Base-by-base conservation (phyloP, 1,284 basidiomycete species). In the Cryptococcus jaspeensis region DNA sequence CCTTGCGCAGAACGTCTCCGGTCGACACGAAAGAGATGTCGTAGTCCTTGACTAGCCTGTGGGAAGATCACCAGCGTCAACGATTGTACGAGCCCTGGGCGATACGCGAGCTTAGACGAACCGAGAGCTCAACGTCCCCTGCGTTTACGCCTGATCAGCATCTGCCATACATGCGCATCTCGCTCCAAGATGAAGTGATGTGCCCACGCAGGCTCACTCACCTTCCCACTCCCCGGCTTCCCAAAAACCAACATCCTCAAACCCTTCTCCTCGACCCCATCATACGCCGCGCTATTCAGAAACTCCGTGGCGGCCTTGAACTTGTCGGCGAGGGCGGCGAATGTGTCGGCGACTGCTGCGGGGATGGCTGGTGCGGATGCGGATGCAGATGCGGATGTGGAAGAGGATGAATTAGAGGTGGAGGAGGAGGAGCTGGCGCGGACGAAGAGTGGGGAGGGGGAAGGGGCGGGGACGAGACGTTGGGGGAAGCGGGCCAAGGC, bases 171-270 rank as follows among this genome's bases (percentile, higher is more conserved):
- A 36, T 18, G 28, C 28, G 28, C 28, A 32, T 32, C 5, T 32
- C n/a, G n/a, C n/a, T n/a, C n/a, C n/a, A n/a, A n/a, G n/a, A 28
- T 8, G 4, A 22, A 15, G 35, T 8, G 28, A 20, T 20, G n/a
- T 41, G 18, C 37, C 13, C 16, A 25, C 32, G 15, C n/a, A 41
- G 25, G 7, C 12, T 16, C 20, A 64, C 75, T 53, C 52, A 78
- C 72, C 70, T 75, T 75, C 18, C 73, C 73, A 49, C 67, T 66
- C 1, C 74, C 78, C 9, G 78, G 78, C 61, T 78, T 78, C 23
- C 77, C 78, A 61, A 79, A 78, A 46, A 78, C 64, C 56, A 78
- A 56, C 69, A 78, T 73, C 45, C 76, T 62, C 51, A 79, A 52
- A 6, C 71, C 72, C 28, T 58, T 56, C 41, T 69, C 66, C 47